phyloP scores from a whole-genome alignment of 2,329 filamentous ascomycete genomes.

The Raffaelea deltoideospora region DNA sequence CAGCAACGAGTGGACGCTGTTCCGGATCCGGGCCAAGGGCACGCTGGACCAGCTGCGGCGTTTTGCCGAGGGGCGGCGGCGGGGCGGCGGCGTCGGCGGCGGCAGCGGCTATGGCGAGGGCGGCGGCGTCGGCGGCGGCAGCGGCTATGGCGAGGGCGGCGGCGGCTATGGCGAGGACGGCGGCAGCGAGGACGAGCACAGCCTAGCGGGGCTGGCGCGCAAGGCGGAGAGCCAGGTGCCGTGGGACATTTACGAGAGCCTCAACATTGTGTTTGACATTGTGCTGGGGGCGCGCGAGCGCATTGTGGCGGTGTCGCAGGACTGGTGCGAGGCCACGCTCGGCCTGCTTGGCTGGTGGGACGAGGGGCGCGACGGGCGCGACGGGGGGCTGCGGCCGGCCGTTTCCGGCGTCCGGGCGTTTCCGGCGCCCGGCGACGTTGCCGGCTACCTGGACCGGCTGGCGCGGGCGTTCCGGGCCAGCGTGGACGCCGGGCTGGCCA shows the following conservation, averaged over 20 bases:
- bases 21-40: slow-evolving; percentile 58
- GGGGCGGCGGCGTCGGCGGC: slow-evolving; percentile 12
- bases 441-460: slow-evolving; percentile 54
- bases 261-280: slow-evolving; percentile 68
- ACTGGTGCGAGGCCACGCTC: slow-evolving; percentile 84
- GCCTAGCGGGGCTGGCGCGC: slow-evolving; percentile 51
- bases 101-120: slow-evolving; percentile 5
- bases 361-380: slow-evolving; percentile 28
- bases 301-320: slow-evolving; percentile 62
- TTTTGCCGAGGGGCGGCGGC: slow-evolving; percentile 59
- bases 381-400: no score
- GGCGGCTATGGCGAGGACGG: slow-evolving; percentile 15
- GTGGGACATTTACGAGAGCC: slow-evolving; percentile 77
- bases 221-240: slow-evolving; percentile 78
- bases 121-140: not conserved
- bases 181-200: slow-evolving; percentile 15
- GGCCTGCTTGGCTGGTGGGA: slow-evolving; percentile 87
- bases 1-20: slow-evolving; percentile 69
- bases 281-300: slow-evolving; percentile 61
- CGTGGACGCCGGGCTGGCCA: slow-evolving; percentile 54
- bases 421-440: not conserved
- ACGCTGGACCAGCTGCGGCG: slow-evolving; percentile 56
- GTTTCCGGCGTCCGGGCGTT: not conserved
- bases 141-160: slow-evolving; percentile 49
- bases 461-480: slow-evolving; percentile 55